Percentiles rank a stretch among this genome's conserved stretches.
Evolutionary conservation across 2,329 filamentous ascomycete genomes (phyloP).

Genomic region (Byssochlamys sp.): DNA sequence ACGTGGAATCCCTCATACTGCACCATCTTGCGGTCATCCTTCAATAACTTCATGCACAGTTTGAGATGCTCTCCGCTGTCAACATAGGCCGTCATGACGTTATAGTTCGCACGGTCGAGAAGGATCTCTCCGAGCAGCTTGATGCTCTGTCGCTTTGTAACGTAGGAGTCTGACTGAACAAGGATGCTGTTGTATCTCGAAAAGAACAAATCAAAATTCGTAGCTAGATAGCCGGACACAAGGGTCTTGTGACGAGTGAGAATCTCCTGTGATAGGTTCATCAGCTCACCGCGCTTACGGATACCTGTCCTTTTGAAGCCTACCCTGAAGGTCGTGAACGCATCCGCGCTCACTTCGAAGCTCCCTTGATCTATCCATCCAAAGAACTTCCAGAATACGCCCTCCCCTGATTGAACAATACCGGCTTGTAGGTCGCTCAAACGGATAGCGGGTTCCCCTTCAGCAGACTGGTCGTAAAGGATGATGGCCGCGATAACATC

Average conservation of each 20-base stretch:
- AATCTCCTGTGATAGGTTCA: constrained; percentile 57
- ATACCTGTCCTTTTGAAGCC: background rate
- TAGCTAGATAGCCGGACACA: constrained; percentile 74
- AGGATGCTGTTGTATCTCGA: constrained; percentile 76
- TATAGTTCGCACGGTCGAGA: constrained; percentile 90
- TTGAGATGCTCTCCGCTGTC: constrained; percentile 92
- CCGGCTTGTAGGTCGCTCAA: constrained; percentile 69
- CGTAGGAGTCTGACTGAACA: constrained; percentile 87
- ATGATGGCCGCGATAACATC: constrained; percentile 85
- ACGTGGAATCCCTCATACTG: constrained; percentile 99
- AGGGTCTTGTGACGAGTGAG: constrained; percentile 88
- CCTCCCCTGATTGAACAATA: constrained; percentile 63
- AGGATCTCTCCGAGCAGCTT: constrained; percentile 92
- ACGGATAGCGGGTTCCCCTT: constrained; percentile 64
- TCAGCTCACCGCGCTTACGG: constrained; percentile 4
- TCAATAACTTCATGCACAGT: constrained; percentile 92
- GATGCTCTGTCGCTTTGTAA: constrained; percentile 95
- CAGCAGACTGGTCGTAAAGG: constrained; percentile 76
- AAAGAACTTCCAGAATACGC: constrained; percentile 95
- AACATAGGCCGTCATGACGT: constrained; percentile 95
- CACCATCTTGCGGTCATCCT: constrained; percentile 96
- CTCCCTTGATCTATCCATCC: constrained; percentile 93
- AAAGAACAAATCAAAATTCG: constrained; percentile 92
- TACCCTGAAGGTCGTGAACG: constrained; percentile 93
- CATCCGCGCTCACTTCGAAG: constrained; percentile 93